Base-by-base conservation (phyloP, 805 yeast species). In the Lipomyces kockii region DNA sequence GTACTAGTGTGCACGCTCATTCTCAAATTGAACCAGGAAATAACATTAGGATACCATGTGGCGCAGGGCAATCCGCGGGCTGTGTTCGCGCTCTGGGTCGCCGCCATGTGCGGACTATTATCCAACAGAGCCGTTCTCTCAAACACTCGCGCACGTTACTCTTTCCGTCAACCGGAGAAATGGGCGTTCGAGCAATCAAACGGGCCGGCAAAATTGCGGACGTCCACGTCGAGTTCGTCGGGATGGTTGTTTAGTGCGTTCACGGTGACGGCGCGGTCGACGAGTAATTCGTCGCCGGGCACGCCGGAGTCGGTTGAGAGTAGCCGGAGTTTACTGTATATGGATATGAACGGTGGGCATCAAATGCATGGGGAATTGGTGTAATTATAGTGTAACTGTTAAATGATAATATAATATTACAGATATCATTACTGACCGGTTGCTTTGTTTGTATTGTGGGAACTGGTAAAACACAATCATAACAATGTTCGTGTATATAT, bases 11-110 rank as follows among this genome's bases (percentile, higher is more conserved):
- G 22, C 17, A 14, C 58, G 7, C 49, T 67, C 20, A 7, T 52
- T 6, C 12, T 58, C 34, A 59, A 7, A n/a, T 65, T 67, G 39
- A 53, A 61, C 27, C 60, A 43, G 25, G 60, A 57, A n/a, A 67
- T 67, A 37, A 56, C 60, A 0, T 51, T 67, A 3, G 65, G 64
- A 2, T 58, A 60, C 27, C 32, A 14, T 22, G 65, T 58, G 9
- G 68, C 57, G n/a, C 11, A 29, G 20, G 37, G 29, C 20, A 61
- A 64, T 37, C 29, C 27, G 7, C 20, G 43, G 32, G 57, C 60
- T n/a, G 12, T 58, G 14, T 9, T 49, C 12, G 32, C 52, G 5
- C 61, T 67, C 12, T 46, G 53, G 37, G 17, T 25, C 29, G 51
- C 63, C 12, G 51, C 60, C 2, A 29, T 53, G n/a, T n/a, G 52